Evolutionary conservation across 2,329 filamentous ascomycete genomes (phyloP).

Genomic region (Colletotrichum sp.): DNA sequence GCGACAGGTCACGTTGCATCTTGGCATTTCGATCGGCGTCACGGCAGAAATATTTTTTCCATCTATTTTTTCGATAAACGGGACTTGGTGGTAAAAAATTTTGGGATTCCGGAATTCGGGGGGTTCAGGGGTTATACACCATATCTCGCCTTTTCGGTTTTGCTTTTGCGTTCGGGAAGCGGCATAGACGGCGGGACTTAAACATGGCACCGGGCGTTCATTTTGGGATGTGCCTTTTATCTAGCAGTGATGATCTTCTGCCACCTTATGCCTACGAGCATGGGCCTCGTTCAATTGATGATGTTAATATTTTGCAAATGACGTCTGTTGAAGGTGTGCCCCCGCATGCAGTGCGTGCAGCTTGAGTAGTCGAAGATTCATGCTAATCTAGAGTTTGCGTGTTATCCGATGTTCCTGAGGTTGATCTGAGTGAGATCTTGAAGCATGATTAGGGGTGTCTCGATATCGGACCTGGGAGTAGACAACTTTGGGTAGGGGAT

Average conservation of each 20-base stretch:
- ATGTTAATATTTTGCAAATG: background rate
- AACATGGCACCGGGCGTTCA: background rate
- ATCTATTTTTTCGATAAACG: background rate
- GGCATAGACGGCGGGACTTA: background rate
- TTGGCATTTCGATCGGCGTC: constrained; percentile 23
- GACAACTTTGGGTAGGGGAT: background rate
- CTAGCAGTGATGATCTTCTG: constrained; percentile 4
- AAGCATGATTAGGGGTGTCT: background rate
- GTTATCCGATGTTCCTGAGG: background rate
- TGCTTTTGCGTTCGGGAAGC: background rate
- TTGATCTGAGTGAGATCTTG: background rate
- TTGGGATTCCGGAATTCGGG: background rate
- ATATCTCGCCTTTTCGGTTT: background rate
- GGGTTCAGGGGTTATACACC: background rate
- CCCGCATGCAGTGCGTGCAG: background rate
- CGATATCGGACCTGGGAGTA: background rate
- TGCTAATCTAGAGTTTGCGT: background rate
- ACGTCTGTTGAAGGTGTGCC: background rate
- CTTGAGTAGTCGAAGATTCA: background rate
- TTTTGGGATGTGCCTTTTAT: background rate
- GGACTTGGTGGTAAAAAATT: background rate
- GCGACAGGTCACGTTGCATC: constrained; percentile 21
- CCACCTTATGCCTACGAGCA: constrained; percentile 1
- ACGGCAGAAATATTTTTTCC: background rate
- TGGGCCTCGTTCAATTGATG: background rate